Evolutionary conservation across 208 protist genomes (phyloP).

Genomic region (Leishmania braziliensis): DNA sequence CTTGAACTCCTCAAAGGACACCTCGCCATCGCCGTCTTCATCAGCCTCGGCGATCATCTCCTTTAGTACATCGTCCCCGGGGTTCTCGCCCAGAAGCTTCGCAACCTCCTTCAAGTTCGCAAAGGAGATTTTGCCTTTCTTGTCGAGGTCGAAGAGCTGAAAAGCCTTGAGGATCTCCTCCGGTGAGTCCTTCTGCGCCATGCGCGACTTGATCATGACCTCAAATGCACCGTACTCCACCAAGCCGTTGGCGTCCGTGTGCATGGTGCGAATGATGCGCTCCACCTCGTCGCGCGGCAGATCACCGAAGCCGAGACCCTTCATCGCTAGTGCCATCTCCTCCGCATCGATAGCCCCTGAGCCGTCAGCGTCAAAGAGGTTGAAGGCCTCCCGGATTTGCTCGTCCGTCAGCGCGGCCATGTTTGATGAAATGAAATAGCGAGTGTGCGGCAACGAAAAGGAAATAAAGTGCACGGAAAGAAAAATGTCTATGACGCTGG

Average conservation of each 20-base stretch:
- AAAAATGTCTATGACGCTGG: not conserved
- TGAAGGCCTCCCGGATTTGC: slow-evolving; percentile 97
- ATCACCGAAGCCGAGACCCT: slow-evolving; percentile 95
- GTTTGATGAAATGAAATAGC: not conserved
- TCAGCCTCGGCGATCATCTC: slow-evolving; percentile 98
- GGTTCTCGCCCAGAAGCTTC: slow-evolving; percentile 95
- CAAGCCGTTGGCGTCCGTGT: slow-evolving; percentile 88
- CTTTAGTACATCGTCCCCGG: slow-evolving; percentile 96
- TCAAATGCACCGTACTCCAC: slow-evolving; percentile 92
- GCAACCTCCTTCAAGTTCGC: slow-evolving; percentile 97
- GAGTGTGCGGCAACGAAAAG: not conserved
- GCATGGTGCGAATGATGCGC: slow-evolving; percentile 87
- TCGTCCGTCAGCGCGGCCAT: slow-evolving; percentile 84
- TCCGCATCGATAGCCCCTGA: slow-evolving; percentile 93
- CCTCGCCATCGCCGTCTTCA: slow-evolving; percentile 95
- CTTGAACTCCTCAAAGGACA: slow-evolving; percentile 97
- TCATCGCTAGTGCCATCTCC: slow-evolving; percentile 96
- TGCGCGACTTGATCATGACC: slow-evolving; percentile 89
- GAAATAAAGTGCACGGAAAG: not conserved
- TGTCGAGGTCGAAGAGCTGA: slow-evolving; percentile 96
- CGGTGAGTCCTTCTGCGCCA: slow-evolving; percentile 91
- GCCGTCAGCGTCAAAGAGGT: slow-evolving; percentile 97
- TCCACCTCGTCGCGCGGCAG: slow-evolving; percentile 93
- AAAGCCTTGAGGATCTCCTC: slow-evolving; percentile 97
- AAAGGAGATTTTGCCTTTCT: slow-evolving; percentile 96